Base-by-base conservation (phyloP, 2,329 filamentous ascomycete genomes). In the Verticillium isaacii region DNA sequence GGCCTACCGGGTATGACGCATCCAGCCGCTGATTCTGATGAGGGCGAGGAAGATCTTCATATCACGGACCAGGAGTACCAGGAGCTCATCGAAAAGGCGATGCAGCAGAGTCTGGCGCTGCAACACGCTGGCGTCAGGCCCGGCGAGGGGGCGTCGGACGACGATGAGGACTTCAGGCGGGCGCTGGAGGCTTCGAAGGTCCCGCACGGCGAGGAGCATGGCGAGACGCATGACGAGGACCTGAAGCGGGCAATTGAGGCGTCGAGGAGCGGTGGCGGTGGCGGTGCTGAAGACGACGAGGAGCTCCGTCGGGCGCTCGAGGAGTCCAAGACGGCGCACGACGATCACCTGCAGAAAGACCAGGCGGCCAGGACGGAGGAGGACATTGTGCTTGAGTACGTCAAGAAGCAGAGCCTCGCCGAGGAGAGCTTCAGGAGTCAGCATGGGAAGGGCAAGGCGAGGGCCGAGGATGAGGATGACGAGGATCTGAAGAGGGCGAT, bases 381-480 rank as follows among this genome's bases (percentile, higher is more conserved):
- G 70, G 85, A 92, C 61, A 86, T 90, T 62, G 85, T 93, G 9
- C 73, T 93, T 71, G 89, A 92, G 68, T 92, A 91, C 72, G 82
- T 92, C 50, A 90, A 89, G 80, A 89, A 87, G 77, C 89, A 93
- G 77, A 92, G 89, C 72, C 71, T 92, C 52, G 81, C 84, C 0
- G 91, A 94, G 74, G 87, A 88, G 66, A 80, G 87, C 70, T 80
- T 73, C 57, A 74, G 77, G 12, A 66, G 71, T 59, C 67, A 71
- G 37, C 65, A 68, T 58, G 62, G 69, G 11, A 76, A 77, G 67
- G 74, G 70, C 5, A 78, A 75, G 64, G 75, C 70, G 1, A 59
- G 32, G 17, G 58, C 32, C 11, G 25, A 25, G 25, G 71, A 60
- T 5, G 64, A 59, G 37, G 77, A 82, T 50, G 81, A 87, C 56